These are phyloP conservation scores for Neopestalotiopsis sp. DNA, from an alignment of 2,329 filamentous ascomycete species.

Conservation along the genomic window DNA sequence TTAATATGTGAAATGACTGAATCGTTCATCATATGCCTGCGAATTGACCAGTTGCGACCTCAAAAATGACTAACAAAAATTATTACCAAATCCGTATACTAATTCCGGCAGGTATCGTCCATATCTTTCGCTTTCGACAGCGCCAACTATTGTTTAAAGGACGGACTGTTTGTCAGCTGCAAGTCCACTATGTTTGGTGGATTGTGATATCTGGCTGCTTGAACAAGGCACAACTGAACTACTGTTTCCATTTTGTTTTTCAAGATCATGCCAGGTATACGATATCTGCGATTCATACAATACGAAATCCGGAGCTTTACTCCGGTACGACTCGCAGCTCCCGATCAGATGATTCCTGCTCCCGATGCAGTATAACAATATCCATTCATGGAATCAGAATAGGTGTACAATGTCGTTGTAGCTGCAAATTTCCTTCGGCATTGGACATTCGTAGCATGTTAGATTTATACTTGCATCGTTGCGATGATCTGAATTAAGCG, in stretches of 20 bases:
- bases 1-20: constrained; percentile 10
- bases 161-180: neutral
- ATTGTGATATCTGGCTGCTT: neutral
- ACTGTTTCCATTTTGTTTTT: too few relatives aligned
- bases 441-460: neutral
- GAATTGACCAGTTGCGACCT: neutral
- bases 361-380: too few relatives aligned
- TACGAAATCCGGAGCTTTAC: too few relatives aligned
- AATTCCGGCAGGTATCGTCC: neutral
- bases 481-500: neutral
- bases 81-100: neutral
- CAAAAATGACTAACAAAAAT: neutral
- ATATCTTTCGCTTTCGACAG: neutral
- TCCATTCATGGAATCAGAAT: neutral
- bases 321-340: too few relatives aligned
- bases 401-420: neutral
- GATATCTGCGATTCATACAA: too few relatives aligned
- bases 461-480: neutral
- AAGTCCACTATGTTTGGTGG: neutral
- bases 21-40: neutral
- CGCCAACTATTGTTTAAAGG: neutral
- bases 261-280: too few relatives aligned
- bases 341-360: too few relatives aligned
- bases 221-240: too few relatives aligned
- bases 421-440: too few relatives aligned